Conservation (phyloP, 2,329 filamentous ascomycete species). For the Phoma herbarum region DNA sequence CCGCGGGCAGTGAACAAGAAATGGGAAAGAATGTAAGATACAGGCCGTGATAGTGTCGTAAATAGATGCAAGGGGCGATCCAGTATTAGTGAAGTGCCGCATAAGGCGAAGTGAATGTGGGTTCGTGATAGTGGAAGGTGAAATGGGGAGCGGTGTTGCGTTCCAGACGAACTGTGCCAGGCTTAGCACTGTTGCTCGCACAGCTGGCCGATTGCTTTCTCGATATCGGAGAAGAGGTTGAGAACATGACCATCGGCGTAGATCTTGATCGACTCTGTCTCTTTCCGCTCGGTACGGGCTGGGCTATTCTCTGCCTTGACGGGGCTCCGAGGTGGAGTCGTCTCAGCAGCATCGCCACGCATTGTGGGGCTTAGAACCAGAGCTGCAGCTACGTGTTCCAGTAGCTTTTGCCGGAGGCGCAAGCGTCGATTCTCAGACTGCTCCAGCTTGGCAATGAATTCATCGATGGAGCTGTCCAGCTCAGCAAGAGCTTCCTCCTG, state of each 20-base stretch:
- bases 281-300: constrained; percentile 44
- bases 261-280: constrained; percentile 55
- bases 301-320: constrained; percentile 48
- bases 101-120: constrained; percentile 23
- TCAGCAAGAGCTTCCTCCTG: constrained; percentile 82
- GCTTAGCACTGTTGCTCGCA: constrained; percentile 52
- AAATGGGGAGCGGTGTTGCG: constrained; percentile 18
- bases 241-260: constrained; percentile 55
- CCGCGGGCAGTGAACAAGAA: neutral
- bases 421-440: constrained; percentile 79
- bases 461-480: constrained; percentile 79
- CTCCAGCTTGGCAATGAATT: constrained; percentile 83
- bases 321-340: constrained; percentile 52
- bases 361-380: constrained; percentile 48
- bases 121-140: constrained; percentile 22
- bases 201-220: constrained; percentile 54
- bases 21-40: constrained; percentile 9
- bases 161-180: constrained; percentile 18
- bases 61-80: constrained; percentile 7
- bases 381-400: constrained; percentile 82
- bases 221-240: constrained; percentile 54
- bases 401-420: constrained; percentile 78
- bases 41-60: constrained; percentile 40
- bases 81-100: constrained; percentile 35
- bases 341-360: constrained; percentile 40